Base-by-base conservation (phyloP, 805 yeast genomes). In the Sugiyamaella americana region DNA sequence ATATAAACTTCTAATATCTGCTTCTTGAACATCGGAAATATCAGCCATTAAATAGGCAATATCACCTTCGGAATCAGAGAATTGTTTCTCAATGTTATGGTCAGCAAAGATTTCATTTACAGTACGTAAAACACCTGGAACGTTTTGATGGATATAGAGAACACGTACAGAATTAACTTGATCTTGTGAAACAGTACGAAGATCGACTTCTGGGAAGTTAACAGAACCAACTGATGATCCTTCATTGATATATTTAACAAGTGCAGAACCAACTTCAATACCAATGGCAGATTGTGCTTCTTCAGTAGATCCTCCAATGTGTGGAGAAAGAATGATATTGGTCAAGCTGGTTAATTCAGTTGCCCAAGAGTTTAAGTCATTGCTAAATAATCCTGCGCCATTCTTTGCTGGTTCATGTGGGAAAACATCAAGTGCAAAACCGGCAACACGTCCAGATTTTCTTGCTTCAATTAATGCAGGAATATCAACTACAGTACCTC, bases 231-330 rank as follows among this genome's bases (percentile, higher is more conserved):
- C 78, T 13, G 98, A 85, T 61, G 80, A 75, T 74, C 98, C 98
- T 74, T 91, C 98, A 70, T 89, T 91, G 67, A 93, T 84, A 73
- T 88, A 93, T 65, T 86, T 87, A 55, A 89, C 75, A 61, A 93
- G 75, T 35, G 95, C 81, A 40, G 84, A 74, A 51, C 83, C 87
- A 51, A 93, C 98, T 73, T 93, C 98, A 51, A 91, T 74, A 71
- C 98, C 98, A 63, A 93, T 93, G 36, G 98, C 95, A 47, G 86
- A 77, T 76, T 93, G 98, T 34, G 98, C 98, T 74, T 93, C 98
- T 70, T 91, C 98, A 41, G 98, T 93, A 43, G 97, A 88, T 57
- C 98, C 98, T 71, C 98, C 98, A 58, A 93, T 93, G 65, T 93
- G 98, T 29, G 98, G 98, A 46, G 98, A 83, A 61, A 93, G 76